These are phyloP conservation scores for Amanita phalloides DNA, from an alignment of 768 basidiomycete species.

Conservation along the genomic window DNA sequence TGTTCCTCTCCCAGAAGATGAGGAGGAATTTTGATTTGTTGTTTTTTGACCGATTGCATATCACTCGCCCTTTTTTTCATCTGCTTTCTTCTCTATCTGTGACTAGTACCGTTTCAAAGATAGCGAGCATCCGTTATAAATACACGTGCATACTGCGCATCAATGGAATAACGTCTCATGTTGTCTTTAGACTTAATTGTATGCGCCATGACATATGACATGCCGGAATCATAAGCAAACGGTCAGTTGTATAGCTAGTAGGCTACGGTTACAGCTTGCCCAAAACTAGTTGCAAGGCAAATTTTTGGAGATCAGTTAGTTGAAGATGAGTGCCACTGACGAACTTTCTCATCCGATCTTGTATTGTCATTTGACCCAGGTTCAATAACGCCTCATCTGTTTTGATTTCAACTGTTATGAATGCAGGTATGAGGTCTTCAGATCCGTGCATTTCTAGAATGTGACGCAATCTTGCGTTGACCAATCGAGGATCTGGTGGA, in stretches of 20 bases:
- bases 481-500: slow-evolving; percentile 5
- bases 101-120: slow-evolving; percentile 15
- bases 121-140: slow-evolving; percentile 16
- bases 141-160: slow-evolving; percentile 11
- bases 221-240: not conserved
- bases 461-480: slow-evolving; percentile 9
- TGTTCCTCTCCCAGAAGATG: slow-evolving; percentile 95
- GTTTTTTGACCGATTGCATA: slow-evolving; percentile 4
- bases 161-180: slow-evolving; percentile 11
- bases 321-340: not conserved
- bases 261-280: not conserved
- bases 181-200: slow-evolving; percentile 6
- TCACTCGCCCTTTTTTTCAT: slow-evolving; percentile 4
- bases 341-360: not conserved
- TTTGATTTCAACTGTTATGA: slow-evolving; percentile 14
- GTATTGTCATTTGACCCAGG: slow-evolving; percentile 4
- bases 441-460: slow-evolving; percentile 12
- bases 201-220: no score
- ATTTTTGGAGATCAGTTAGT: slow-evolving; percentile 3
- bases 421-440: slow-evolving; percentile 17
- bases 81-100: slow-evolving; percentile 13
- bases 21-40: slow-evolving; percentile 49
- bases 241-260: not conserved
- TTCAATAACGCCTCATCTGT: slow-evolving; percentile 12
- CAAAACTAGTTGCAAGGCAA: not conserved